Evolutionary conservation across 2,329 filamentous ascomycete genomes (phyloP), one percentile per base, ranked within the genome.

Genomic region (Hypomyces perniciosus): DNA sequence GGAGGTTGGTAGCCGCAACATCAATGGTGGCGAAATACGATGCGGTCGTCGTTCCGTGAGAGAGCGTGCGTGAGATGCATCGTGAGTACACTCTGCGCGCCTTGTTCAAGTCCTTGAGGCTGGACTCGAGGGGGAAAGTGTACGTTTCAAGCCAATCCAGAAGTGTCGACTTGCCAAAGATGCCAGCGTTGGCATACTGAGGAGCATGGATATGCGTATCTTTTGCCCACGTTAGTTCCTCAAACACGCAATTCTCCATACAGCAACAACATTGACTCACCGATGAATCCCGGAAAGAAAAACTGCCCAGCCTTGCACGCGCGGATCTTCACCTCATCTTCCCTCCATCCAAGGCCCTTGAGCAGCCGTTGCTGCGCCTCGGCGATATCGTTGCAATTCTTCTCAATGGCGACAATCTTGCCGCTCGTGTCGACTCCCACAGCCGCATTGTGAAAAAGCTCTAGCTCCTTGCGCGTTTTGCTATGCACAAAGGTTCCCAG

Each of bases 191-290:
- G 52, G 92, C 90, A 62, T 96, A 96, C 72, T 99, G 93, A 0
- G 91, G 81, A 7, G 93, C 93, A 66, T 99, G 93, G 52, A 96
- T 87, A 67, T 99, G 93, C 1, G 93, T 96, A 68, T 99, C 92
- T 92, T 55, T 8, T 5, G 8, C 30, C 37, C 30, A 27, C 31
- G 8, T 46, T 31, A 6, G 44, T 38, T 2, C 2, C 29, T 30
- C 27, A 26, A 43, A 20, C 37, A 41, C 26, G 37, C 20, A 20
- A 20, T 20, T 20, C 20, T 20, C 20, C 20, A 20, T 20, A 3
- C 20, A 20, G 20, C 20, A 20, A 20, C 20, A 42, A 6, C 6
- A 30, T 1, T 8, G 44, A 65, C 75, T 59, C 66, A 86, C 85
- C 85, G 54, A 93, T 83, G 63, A 92, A 90, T 5, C 88, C 88